Base-by-base conservation (phyloP, 1,139 yeast genomes). In the Diutina mesorugosa region DNA sequence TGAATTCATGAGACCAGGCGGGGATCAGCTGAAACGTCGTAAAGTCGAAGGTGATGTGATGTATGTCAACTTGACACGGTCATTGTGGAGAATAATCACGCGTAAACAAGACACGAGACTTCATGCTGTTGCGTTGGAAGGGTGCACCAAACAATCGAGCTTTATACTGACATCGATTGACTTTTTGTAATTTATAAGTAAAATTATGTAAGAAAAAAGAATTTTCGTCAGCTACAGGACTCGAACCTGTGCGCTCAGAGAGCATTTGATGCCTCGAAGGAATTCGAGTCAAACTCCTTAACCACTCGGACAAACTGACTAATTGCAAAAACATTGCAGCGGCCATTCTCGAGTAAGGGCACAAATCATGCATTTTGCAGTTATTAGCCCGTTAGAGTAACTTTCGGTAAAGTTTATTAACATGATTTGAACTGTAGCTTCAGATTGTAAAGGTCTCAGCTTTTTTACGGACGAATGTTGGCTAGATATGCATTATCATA, bases 81-180 rank as follows among this genome's bases (percentile, higher is more conserved):
- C 77, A 4, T 60, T 72, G 56, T 76, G 78, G 78, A 66, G 69
- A 56, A 57, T 72, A 48, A 58, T 66, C 45, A 62, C 66, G 62
- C 62, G 69, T 38, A 72, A 69, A 0, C 61, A 64, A 9, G 60
- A 61, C 51, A 61, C 65, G 1, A 58, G 72, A 30, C 58, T 73
- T 14, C 72, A 72, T 47, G 72, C 70, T 0, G 70, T 73, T 1
- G 59, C 67, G 0, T 56, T 73, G n/a, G 72, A 69, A 55, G 76
- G 73, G 1, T 60, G 64, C 7, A 69, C 74, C 12, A 71, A 69
- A 57, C 63, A 63, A 46, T 59, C 57, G 12, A 32, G 53, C 45
- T 60, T 65, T 26, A 68, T 63, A 56, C 58, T 61, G 45, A 61
- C 64, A 47, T 61, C 60, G 9, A 56, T 68, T 2, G 63, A 63